phyloP scores from a whole-genome alignment of 495 filamentous ascomycete species.

The Hypomontagnella submonticulosa region DNA sequence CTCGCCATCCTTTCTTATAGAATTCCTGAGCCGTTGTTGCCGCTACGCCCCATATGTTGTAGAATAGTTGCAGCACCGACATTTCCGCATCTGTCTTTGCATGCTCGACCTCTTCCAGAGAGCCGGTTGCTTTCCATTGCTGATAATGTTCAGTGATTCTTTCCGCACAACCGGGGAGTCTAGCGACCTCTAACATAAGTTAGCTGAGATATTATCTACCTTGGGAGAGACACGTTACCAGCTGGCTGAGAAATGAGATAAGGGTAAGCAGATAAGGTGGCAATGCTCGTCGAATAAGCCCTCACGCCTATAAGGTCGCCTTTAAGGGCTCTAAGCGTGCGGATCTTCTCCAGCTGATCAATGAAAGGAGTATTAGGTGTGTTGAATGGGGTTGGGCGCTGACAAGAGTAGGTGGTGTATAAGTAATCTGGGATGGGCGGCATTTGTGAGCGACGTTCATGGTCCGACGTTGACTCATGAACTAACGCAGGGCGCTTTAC shows the following conservation, averaged over 20 bases:
- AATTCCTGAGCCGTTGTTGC: slow-evolving; percentile 84
- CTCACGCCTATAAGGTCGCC: slow-evolving; percentile 82
- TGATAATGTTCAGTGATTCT: slow-evolving; percentile 84
- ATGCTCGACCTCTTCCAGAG: slow-evolving; percentile 69
- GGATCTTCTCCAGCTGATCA: slow-evolving; percentile 76
- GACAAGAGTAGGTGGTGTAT: slow-evolving; percentile 78
- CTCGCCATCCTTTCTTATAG: slow-evolving; percentile 80
- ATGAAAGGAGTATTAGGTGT: slow-evolving; percentile 84
- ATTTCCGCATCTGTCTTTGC: slow-evolving; percentile 73
- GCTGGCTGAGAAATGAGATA: slow-evolving; percentile 50
- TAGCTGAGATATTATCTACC: slow-evolving; percentile 6
- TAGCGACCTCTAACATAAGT: slow-evolving; percentile 69
- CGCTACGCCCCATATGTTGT: slow-evolving; percentile 91
- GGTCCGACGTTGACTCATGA: slow-evolving; percentile 76
- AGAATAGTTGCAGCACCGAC: slow-evolving; percentile 72
- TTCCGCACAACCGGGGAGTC: slow-evolving; percentile 81
- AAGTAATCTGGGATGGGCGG: slow-evolving; percentile 78
- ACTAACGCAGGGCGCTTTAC: slow-evolving; percentile 61
- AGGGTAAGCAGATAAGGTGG: slow-evolving; percentile 85
- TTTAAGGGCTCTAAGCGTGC: slow-evolving; percentile 72
- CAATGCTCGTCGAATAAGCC: slow-evolving; percentile 91
- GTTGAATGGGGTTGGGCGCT: slow-evolving; percentile 76
- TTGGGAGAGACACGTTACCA: slow-evolving; percentile 40
- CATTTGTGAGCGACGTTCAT: slow-evolving; percentile 61
- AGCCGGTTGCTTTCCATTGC: slow-evolving; percentile 72